phyloP scores from a whole-genome alignment of 257 asterid species.

The Orobanche coerulescens region DNA sequence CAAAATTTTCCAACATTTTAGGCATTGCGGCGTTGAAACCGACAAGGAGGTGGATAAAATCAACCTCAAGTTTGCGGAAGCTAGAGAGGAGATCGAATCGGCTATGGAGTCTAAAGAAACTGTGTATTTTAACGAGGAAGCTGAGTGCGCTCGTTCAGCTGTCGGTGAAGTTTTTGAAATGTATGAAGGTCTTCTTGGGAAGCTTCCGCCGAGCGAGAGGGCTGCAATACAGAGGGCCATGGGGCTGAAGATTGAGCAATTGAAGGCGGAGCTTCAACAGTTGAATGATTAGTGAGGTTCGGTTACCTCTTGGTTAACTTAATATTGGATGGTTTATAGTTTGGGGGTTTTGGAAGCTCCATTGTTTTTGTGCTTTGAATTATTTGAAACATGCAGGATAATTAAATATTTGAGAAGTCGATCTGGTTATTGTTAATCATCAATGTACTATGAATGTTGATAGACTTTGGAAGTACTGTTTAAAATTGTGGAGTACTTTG shows the following conservation, averaged over 20 bases:
- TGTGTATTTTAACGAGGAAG: slow-evolving; percentile 87
- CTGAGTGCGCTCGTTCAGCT: slow-evolving; percentile 89
- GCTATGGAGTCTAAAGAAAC: slow-evolving; percentile 97
- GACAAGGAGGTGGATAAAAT: slow-evolving; percentile 70
- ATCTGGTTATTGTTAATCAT: background rate
- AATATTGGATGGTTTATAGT: background rate
- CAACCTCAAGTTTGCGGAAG: slow-evolving; percentile 94
- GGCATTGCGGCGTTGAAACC: slow-evolving; percentile 50
- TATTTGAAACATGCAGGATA: background rate
- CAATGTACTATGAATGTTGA: background rate
- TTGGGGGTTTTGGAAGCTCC: background rate
- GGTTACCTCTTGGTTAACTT: background rate
- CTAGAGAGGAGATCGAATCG: slow-evolving; percentile 93
- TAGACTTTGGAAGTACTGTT: slow-evolving; percentile 1
- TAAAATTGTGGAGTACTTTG: background rate
- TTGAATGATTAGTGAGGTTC: slow-evolving; percentile 62
- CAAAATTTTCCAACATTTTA: slow-evolving; percentile 21
- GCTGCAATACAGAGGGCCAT: slow-evolving; percentile 70
- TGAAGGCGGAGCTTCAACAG: slow-evolving; percentile 86
- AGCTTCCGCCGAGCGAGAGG: slow-evolving; percentile 53
- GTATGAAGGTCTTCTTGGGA: slow-evolving; percentile 54
- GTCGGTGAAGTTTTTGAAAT: slow-evolving; percentile 62
- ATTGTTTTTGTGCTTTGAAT: background rate
- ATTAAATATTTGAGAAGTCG: background rate
- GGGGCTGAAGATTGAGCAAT: slow-evolving; percentile 96